A percentile compares a stretch with the other conserved stretches of the same genome.
Conservation (phyloP, 208 protist genomes). For the Leishmania tropica region DNA sequence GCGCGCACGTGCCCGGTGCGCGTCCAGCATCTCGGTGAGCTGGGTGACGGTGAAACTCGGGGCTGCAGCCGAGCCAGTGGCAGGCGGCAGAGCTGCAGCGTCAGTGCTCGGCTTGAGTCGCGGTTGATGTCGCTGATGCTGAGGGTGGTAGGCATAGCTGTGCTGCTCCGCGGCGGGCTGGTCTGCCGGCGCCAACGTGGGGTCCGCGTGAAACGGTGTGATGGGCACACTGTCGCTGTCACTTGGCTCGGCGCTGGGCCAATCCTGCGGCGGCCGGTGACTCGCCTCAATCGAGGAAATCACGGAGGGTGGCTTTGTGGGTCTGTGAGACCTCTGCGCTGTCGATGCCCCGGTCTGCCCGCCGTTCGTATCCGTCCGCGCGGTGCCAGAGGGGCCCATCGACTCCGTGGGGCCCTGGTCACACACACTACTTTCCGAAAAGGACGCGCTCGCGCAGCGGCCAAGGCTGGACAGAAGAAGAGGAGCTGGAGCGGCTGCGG, state of each 20-base stretch:
- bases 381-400: not conserved
- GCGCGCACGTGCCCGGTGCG: not conserved
- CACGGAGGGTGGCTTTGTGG: not conserved
- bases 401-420: not conserved
- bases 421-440: not conserved
- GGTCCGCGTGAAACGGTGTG: not conserved
- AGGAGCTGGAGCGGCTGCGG: not conserved
- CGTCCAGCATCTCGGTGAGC: slow-evolving; percentile 30
- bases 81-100: not conserved
- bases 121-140: not conserved
- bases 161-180: not conserved
- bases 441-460: not conserved
- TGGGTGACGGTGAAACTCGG: slow-evolving; percentile 29
- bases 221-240: not conserved
- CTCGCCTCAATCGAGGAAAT: not conserved
- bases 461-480: not conserved
- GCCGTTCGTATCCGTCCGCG: not conserved
- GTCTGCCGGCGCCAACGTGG: not conserved
- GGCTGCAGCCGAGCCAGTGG: not conserved
- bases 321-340: not conserved
- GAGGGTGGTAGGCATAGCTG: not conserved
- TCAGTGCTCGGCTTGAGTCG: not conserved
- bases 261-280: not conserved
- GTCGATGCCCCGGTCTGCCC: not conserved
- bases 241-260: not conserved